phyloP scores from a whole-genome alignment of 2,329 filamentous ascomycete genomes.

The Pseudocercospora musae region DNA sequence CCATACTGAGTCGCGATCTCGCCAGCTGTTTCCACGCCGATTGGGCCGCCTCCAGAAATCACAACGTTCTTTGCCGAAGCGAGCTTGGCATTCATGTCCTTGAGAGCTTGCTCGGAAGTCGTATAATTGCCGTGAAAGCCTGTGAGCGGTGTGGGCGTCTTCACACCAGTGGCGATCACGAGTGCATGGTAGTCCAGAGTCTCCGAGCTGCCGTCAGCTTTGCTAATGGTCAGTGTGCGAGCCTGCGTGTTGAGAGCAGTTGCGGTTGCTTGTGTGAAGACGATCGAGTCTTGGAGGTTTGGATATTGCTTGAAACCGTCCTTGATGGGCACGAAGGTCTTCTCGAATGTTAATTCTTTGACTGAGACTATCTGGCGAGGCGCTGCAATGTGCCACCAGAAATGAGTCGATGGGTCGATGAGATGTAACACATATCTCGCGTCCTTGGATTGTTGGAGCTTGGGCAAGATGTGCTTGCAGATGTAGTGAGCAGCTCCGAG shows the following conservation, averaged over 20 bases:
- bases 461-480: slow-evolving; percentile 51
- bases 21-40: slow-evolving; percentile 39
- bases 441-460: slow-evolving; percentile 29
- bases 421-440: slow-evolving; percentile 52
- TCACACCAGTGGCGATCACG: slow-evolving; percentile 55
- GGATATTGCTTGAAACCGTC: slow-evolving; percentile 52
- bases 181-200: slow-evolving; percentile 52
- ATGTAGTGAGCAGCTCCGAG: slow-evolving; percentile 53
- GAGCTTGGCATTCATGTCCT: slow-evolving; percentile 31
- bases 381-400: slow-evolving; percentile 52
- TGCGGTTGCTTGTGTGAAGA: slow-evolving; percentile 50
- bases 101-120: slow-evolving; percentile 32
- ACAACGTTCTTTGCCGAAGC: slow-evolving; percentile 37
- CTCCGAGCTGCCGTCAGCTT: slow-evolving; percentile 30
- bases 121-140: slow-evolving; percentile 42
- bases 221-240: slow-evolving; percentile 46
- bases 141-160: slow-evolving; percentile 44
- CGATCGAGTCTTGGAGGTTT: slow-evolving; percentile 32
- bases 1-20: slow-evolving; percentile 37
- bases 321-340: slow-evolving; percentile 51
- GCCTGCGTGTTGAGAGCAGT: slow-evolving; percentile 44
- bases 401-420: slow-evolving; percentile 52
- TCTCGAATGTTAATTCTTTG: slow-evolving; percentile 45
- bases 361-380: slow-evolving; percentile 53
- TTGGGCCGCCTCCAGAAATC: slow-evolving; percentile 38